Evolutionary conservation across 202 grass and related monocot species (phyloP).

Genomic region (Setaria viridis): DNA sequence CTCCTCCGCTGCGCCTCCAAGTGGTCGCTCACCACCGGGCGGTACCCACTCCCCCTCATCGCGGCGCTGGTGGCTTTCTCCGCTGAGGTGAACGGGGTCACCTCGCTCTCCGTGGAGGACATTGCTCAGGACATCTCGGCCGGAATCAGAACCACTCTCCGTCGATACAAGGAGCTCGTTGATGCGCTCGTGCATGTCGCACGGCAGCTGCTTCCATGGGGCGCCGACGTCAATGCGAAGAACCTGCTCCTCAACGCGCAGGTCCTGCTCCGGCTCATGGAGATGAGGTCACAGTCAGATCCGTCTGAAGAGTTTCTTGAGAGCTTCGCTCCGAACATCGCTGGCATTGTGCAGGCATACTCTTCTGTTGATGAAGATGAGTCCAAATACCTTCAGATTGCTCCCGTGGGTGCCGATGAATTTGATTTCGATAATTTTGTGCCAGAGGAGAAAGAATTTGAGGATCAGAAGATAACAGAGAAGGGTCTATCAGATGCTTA

Average conservation of each 20-base stretch:
- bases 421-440: conserved; percentile 43
- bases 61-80: conserved; percentile 64
- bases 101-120: conserved; percentile 54
- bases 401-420: background rate
- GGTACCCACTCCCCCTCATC: conserved; percentile 68
- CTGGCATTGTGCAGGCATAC: conserved; percentile 49
- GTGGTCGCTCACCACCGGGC: conserved; percentile 88
- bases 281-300: conserved; percentile 59
- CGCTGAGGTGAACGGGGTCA: conserved; percentile 60
- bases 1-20: conserved; percentile 81
- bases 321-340: conserved; percentile 54
- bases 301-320: conserved; percentile 52
- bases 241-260: conserved; percentile 75
- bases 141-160: conserved; percentile 52
- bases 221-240: conserved; percentile 69
- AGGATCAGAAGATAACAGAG: conserved; percentile 56
- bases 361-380: conserved; percentile 43
- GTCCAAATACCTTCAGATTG: conserved; percentile 65
- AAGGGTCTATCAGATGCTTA: conserved; percentile 69
- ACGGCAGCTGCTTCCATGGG: conserved; percentile 69
- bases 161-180: conserved; percentile 72
- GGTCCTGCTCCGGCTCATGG: conserved; percentile 75
- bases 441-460: conserved; percentile 32
- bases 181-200: conserved; percentile 65
- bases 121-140: conserved; percentile 66